Evolutionary conservation across 177 flowering plant species (phyloP), one percentile per base, ranked within the genome.

Genomic region (Vitis hybrid): DNA sequence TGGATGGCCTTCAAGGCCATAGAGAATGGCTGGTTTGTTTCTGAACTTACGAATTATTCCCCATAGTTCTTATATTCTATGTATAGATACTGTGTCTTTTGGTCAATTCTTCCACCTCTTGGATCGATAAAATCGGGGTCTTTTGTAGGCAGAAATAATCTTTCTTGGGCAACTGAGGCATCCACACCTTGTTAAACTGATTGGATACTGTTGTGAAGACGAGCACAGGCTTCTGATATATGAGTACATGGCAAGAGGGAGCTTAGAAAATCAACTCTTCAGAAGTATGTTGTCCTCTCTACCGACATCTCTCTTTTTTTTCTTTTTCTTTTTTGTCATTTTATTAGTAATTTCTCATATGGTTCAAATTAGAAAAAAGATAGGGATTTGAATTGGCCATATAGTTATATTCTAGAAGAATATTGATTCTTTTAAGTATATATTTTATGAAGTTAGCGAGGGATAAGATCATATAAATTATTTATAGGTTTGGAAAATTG

Each of bases 171-270:
- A 72, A 60, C 75, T 81, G 68, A 70, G 78, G 70, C 83, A 79
- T 65, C 84, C 80, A 3, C 66, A 83, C 66, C 80, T 83, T 19
- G 82, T 83, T 8, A 83, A 78, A 57, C 67, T 83, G 62, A 70
- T 83, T 40, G 86, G 86, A 5, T 83, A 81, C 65, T 83, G 84
- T 27, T 76, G 67, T 59, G 83, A 82, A 60, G 81, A 79, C 11
- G 79, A 72, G 49, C 74, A 80, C 51, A 50, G 82, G 48, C 69
- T 82, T 2, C 74, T 82, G 10, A 79, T 80, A 4, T 81, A 80
- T 50, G 86, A 83, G 18, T 83, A 78, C 63, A 76, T 83, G 84
- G 63, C 77, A 46, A 78, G 81, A 61, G 86, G 86, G 13, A 83
- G 81, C 77, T 65, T 81, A 40, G 82, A 83, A 51, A 81, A 81